A percentile compares a stretch with the other conserved stretches of the same genome.
Conservation (phyloP, 805 yeast species). For the Sugiyamaella floridensis region DNA sequence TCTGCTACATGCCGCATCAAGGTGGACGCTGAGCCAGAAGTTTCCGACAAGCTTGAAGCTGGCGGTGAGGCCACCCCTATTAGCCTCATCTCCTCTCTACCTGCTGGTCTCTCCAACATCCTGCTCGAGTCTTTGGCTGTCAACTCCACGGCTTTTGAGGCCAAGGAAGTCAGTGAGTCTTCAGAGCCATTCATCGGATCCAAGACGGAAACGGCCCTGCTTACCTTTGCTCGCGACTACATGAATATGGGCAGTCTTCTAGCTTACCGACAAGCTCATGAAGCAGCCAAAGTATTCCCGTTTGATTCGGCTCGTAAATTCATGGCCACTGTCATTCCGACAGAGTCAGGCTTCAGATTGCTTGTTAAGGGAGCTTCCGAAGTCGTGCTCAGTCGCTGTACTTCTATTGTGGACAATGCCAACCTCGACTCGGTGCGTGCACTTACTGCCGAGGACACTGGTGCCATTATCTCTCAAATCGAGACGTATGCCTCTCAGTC, state of each 20-base stretch:
- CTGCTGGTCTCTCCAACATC: constrained; percentile 15
- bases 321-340: constrained; percentile 69
- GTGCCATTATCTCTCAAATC: constrained; percentile 36
- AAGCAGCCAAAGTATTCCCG: constrained; percentile 68
- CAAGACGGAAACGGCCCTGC: constrained; percentile 87
- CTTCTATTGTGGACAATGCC: constrained; percentile 22
- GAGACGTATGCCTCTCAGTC: constrained; percentile 68
- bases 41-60: background rate
- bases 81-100: constrained; percentile 8
- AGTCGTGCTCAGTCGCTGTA: constrained; percentile 60
- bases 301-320: constrained; percentile 91
- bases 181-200: constrained; percentile 78
- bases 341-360: constrained; percentile 37
- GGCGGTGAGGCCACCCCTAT: background rate
- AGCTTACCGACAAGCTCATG: constrained; percentile 36
- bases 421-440: constrained; percentile 2
- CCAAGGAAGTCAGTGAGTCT: constrained; percentile 25
- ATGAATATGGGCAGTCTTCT: constrained; percentile 44
- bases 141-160: constrained; percentile 87
- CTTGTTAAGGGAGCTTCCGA: constrained; percentile 94
- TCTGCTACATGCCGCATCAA: constrained; percentile 41
- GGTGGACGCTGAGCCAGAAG: constrained; percentile 26
- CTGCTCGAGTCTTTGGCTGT: constrained; percentile 55
- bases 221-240: constrained; percentile 56
- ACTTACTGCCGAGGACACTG: constrained; percentile 23